Evolutionary conservation across 371 early-diverging fungal genomes (phyloP).

Genomic region (Syncephalis plumigaleata): DNA sequence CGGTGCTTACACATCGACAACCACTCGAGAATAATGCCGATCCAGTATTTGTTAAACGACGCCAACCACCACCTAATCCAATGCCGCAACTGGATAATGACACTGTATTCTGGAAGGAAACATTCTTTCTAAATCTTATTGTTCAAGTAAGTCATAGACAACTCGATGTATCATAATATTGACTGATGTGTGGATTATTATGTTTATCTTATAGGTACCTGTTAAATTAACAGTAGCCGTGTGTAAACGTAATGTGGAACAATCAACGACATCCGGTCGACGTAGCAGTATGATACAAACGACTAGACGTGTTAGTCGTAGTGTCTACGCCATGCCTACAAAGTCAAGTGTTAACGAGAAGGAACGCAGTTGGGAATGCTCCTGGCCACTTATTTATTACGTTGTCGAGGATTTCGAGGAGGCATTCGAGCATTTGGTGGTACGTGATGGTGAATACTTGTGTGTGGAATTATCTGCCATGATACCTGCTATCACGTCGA

Average conservation of each 20-base stretch:
- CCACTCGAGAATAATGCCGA: slow-evolving; percentile 21
- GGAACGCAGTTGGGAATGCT: slow-evolving; percentile 51
- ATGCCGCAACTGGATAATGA: slow-evolving; percentile 31
- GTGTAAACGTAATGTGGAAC: slow-evolving; percentile 17
- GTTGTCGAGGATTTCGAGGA: slow-evolving; percentile 70
- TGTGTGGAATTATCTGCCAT: slow-evolving; percentile 51
- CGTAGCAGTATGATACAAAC: slow-evolving; percentile 22
- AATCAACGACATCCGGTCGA: not conserved
- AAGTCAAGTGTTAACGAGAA: slow-evolving; percentile 65
- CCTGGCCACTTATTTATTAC: slow-evolving; percentile 69
- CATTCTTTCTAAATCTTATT: slow-evolving; percentile 67
- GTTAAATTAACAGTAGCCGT: slow-evolving; percentile 67
- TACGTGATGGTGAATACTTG: slow-evolving; percentile 53
- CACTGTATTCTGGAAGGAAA: slow-evolving; percentile 66
- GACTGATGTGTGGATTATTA: too few relatives aligned
- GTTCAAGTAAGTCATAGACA: slow-evolving; percentile 28
- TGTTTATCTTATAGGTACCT: slow-evolving; percentile 44
- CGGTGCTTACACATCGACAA: slow-evolving; percentile 4
- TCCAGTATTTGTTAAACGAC: slow-evolving; percentile 53
- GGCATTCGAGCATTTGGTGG: slow-evolving; percentile 52
- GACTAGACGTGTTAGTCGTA: slow-evolving; percentile 41
- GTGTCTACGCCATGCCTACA: slow-evolving; percentile 65
- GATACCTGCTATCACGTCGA: not conserved
- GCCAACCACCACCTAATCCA: slow-evolving; percentile 16
- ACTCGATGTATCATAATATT: not conserved